Conservation (phyloP, 306 rosid species). For the Cyamopsis tetragonoloba region DNA sequence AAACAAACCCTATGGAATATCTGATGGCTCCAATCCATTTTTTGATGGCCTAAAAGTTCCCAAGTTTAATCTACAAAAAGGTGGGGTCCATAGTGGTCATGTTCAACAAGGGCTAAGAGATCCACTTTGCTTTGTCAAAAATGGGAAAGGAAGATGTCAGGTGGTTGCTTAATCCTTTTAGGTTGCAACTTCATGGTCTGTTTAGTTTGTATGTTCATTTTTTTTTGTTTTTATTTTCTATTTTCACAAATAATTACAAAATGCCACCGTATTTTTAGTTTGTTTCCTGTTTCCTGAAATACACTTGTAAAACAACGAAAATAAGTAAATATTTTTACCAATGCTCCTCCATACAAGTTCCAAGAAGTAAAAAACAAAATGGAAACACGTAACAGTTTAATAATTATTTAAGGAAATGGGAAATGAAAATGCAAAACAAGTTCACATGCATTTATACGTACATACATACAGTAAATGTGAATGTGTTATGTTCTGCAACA, state of each 20-base stretch:
- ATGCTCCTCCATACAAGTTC: no score
- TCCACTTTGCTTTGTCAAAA: conserved; percentile 65
- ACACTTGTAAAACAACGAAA: no score
- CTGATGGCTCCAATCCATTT: conserved; percentile 86
- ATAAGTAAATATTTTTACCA: no score
- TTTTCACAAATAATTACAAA: no score
- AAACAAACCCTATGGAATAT: conserved; percentile 73
- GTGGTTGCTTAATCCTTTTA: conserved; percentile 29
- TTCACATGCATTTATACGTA: not conserved
- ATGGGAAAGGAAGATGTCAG: conserved; percentile 83
- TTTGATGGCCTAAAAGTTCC: conserved; percentile 55
- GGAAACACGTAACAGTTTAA: no score
- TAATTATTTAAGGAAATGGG: no score
- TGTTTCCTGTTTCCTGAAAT: no score
- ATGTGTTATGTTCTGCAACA: conserved; percentile 14
- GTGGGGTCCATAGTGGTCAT: conserved; percentile 93
- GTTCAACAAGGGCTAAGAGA: conserved; percentile 75
- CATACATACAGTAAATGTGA: not conserved
- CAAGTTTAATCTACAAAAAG: conserved; percentile 50
- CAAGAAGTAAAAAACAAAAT: no score
- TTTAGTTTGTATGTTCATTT: no score
- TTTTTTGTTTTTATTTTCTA: no score
- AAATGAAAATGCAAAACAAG: no score
- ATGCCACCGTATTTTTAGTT: no score
- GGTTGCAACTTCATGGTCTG: not conserved